phyloP scores from a whole-genome alignment of 2,329 filamentous ascomycete species.

The Metarhizium album region DNA sequence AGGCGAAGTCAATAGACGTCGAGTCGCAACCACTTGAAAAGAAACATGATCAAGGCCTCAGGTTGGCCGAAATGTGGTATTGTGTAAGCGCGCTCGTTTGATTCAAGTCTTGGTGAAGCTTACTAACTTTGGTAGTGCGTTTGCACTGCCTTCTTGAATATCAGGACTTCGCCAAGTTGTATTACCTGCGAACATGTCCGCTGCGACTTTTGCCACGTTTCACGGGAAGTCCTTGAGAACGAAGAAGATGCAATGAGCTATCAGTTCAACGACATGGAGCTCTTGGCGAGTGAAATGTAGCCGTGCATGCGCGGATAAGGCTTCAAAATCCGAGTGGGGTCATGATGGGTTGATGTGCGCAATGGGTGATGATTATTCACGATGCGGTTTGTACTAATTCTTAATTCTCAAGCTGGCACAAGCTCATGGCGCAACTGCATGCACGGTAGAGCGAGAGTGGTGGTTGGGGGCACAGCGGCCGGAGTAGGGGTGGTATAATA shows the following conservation, averaged over 20 bases:
- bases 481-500: not conserved
- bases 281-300: not conserved
- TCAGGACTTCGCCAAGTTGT: not conserved
- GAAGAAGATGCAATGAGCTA: not conserved
- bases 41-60: not conserved
- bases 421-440: not conserved
- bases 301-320: not conserved
- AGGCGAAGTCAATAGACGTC: not conserved
- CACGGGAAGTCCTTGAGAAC: not conserved
- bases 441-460: not conserved
- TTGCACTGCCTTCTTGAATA: not conserved
- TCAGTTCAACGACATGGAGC: not conserved
- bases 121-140: not conserved
- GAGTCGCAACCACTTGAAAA: not conserved
- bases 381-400: not conserved
- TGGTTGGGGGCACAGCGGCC: no score
- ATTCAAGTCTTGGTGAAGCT: not conserved
- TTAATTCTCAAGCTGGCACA: not conserved
- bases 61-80: constrained; percentile 2
- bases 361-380: not conserved
- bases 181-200: not conserved
- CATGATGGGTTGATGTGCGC: not conserved
- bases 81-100: constrained; percentile 3
- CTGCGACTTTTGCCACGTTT: not conserved
- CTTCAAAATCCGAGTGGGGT: not conserved